Conservation (phyloP, 139 green algal genomes). For the Micractinium sp. region DNA sequence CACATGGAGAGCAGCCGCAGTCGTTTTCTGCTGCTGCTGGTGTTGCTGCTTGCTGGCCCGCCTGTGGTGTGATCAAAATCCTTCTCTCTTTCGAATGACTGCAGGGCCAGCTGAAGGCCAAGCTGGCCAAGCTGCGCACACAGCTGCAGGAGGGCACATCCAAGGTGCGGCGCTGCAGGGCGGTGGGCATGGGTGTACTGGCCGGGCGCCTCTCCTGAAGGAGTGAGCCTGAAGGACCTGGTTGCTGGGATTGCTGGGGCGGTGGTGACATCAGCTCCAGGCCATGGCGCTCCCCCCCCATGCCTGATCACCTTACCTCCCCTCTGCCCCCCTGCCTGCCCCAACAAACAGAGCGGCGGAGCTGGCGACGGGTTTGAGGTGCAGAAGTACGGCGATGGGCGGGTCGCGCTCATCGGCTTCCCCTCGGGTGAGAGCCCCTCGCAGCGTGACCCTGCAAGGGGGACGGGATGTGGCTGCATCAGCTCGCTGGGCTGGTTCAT, state of each 20-base stretch:
- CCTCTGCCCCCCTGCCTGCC: background rate
- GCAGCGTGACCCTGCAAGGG: too few relatives aligned
- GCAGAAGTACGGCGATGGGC: conserved; percentile 95
- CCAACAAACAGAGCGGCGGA: conserved; percentile 51
- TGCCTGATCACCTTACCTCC: background rate
- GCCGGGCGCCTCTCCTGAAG: too few relatives aligned
- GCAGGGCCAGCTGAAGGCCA: conserved; percentile 96
- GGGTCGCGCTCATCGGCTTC: conserved; percentile 96
- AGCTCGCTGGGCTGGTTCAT: too few relatives aligned
- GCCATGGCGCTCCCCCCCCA: background rate
- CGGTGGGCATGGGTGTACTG: background rate
- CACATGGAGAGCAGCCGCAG: background rate
- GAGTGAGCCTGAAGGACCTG: too few relatives aligned
- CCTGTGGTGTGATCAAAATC: too few relatives aligned
- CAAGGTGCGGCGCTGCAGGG: conserved; percentile 56
- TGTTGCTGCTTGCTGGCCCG: background rate
- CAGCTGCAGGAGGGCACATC: conserved; percentile 87
- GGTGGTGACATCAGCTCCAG: background rate
- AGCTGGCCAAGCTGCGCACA: conserved; percentile 96
- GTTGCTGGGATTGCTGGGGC: background rate
- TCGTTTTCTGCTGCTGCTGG: background rate
- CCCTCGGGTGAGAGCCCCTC: conserved; percentile 75
- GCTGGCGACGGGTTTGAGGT: conserved; percentile 97
- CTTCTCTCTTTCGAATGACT: conserved; percentile 80
- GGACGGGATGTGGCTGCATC: too few relatives aligned